Conservation (phyloP, 768 basidiomycete species). For the Suillus fuscotomentosus region DNA sequence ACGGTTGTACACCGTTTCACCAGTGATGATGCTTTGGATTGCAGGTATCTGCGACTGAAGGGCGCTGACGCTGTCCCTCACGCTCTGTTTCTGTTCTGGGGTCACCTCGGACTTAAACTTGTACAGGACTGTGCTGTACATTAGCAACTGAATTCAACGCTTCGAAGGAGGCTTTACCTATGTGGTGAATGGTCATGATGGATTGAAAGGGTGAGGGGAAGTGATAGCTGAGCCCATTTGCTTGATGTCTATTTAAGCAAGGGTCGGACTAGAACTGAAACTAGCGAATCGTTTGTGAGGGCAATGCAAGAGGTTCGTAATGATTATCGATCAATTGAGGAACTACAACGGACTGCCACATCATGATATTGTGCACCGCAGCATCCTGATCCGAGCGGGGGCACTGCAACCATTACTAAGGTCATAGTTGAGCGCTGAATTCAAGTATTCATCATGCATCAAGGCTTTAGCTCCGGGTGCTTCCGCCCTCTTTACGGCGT, state of each 20-base stretch:
- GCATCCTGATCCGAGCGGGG: no score
- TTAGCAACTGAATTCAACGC: background rate
- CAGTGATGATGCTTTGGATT: conserved; percentile 13
- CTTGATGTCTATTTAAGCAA: background rate
- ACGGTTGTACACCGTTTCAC: conserved; percentile 16
- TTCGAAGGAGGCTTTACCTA: conserved; percentile 11
- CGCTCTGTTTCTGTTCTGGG: conserved; percentile 6
- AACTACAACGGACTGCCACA: background rate
- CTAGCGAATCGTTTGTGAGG: background rate
- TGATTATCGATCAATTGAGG: background rate
- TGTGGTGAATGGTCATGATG: conserved; percentile 14
- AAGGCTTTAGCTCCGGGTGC: no score
- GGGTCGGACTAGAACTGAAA: background rate
- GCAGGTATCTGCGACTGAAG: conserved; percentile 17
- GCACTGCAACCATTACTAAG: background rate
- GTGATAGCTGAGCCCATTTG: background rate
- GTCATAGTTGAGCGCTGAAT: no score
- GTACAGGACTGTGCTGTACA: conserved; percentile 14
- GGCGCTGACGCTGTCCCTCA: conserved; percentile 1
- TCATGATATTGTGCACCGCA: background rate
- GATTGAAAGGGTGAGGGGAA: background rate
- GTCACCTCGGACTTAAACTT: conserved; percentile 21
- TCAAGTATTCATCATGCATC: no score
- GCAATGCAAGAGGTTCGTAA: background rate
- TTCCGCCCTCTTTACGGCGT: no score